phyloP scores from a whole-genome alignment of 805 yeast species.

The Komagataella populi region DNA sequence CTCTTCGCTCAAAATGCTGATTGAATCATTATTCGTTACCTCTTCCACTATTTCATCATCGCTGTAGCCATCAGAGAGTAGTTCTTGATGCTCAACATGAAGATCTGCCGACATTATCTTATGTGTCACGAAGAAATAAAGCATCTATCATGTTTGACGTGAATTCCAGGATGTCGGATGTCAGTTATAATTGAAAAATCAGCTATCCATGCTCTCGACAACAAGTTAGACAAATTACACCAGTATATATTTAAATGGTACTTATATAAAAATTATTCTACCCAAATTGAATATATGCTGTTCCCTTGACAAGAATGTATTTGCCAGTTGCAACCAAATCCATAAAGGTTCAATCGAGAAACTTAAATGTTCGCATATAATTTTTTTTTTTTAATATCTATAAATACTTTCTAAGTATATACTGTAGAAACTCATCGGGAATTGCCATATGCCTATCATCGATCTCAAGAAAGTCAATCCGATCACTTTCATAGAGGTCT shows the following conservation, averaged over 20 bases:
- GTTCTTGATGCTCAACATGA: neutral
- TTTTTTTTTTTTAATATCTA: neutral
- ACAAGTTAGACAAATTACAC: no score
- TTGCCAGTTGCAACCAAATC: no score
- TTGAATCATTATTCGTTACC: slow-evolving; percentile 4
- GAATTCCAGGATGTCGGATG: neutral
- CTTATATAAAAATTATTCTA: no score
- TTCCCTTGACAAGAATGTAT: no score
- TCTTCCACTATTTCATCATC: neutral
- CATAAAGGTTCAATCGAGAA: neutral
- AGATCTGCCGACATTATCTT: neutral
- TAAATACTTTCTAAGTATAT: slow-evolving; percentile 1
- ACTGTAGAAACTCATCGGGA: slow-evolving; percentile 20
- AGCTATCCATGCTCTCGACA: no score
- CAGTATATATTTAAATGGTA: no score
- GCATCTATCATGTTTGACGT: neutral
- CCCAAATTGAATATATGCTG: no score
- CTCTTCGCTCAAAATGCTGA: slow-evolving; percentile 7
- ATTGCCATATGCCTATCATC: slow-evolving; percentile 57
- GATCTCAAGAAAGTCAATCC: slow-evolving; percentile 33
- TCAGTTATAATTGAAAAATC: neutral
- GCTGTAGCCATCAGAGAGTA: neutral
- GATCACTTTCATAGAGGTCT: slow-evolving; percentile 25
- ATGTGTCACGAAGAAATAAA: neutral
- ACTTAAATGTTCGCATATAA: neutral